A percentile compares a stretch with the other conserved stretches of the same genome.
These are phyloP conservation scores for Phytophthora aleatoria DNA, from an alignment of 352 stramenopile genomes.

Conservation along the genomic window DNA sequence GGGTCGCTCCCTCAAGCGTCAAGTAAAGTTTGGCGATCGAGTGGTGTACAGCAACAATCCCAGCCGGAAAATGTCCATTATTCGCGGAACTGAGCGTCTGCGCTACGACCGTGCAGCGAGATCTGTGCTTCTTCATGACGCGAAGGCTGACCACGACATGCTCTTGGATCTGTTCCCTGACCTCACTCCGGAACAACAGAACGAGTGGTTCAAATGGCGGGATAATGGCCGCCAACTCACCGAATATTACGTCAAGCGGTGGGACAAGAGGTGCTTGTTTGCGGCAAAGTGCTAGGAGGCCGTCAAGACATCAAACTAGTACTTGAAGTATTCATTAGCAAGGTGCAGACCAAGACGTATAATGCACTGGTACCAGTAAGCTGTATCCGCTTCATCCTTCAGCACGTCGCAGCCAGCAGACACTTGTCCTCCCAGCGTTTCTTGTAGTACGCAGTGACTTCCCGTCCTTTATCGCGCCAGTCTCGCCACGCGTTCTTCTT, in stretches of 20 bases:
- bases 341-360: conserved; percentile 9
- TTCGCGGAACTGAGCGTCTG: conserved; percentile 38
- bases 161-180: conserved; percentile 40
- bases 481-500: conserved; percentile 15
- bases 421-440: conserved; percentile 38
- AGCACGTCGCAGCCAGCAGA: conserved; percentile 19
- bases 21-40: conserved; percentile 24
- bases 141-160: conserved; percentile 30
- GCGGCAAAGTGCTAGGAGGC: conserved; percentile 7
- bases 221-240: conserved; percentile 42
- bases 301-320: conserved; percentile 1
- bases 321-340: conserved; percentile 2
- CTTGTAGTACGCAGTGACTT: conserved; percentile 52
- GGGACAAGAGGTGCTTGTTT: conserved; percentile 45
- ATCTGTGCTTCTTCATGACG: conserved; percentile 22
- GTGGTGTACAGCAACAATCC: conserved; percentile 63
- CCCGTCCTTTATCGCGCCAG: conserved; percentile 30
- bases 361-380: conserved; percentile 2
- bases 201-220: conserved; percentile 21
- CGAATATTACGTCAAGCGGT: conserved; percentile 59
- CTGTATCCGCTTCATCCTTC: background rate
- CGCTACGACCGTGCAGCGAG: conserved; percentile 38
- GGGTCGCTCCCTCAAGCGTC: conserved; percentile 48
- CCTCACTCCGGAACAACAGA: conserved; percentile 24
- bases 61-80: conserved; percentile 39